A percentile compares a stretch with the other conserved stretches of the same genome.
Conservation (phyloP, 2,329 filamentous ascomycete genomes). For the Mycosphaerella arachidis region DNA sequence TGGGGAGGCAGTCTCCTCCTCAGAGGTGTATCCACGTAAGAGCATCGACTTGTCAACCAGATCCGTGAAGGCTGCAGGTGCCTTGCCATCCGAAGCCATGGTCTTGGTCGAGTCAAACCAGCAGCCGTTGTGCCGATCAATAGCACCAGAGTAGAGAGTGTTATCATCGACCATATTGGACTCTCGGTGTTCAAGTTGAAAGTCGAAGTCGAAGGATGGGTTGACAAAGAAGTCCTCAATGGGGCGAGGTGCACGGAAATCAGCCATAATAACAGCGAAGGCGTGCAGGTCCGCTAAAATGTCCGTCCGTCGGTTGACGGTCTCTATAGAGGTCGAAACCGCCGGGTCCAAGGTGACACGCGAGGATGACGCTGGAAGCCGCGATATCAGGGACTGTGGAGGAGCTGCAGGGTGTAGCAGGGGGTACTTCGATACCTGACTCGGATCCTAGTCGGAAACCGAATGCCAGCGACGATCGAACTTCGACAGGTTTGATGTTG, state of each 20-base stretch:
- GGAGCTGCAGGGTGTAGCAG: neutral
- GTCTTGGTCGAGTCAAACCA: neutral
- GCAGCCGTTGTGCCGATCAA: neutral
- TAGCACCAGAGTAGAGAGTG: neutral
- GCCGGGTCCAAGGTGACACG: conserved; percentile 8
- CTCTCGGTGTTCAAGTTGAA: neutral
- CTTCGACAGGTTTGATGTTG: neutral
- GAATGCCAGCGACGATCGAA: conserved; percentile 5
- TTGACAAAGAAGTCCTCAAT: conserved; percentile 24
- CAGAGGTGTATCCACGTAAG: conserved; percentile 26
- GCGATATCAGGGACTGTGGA: conserved; percentile 16
- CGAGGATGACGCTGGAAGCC: conserved; percentile 22
- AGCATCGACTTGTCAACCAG: conserved; percentile 10
- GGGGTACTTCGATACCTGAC: conserved; percentile 1
- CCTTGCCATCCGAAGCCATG: neutral
- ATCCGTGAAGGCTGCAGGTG: conserved; percentile 10
- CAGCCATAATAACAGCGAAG: conserved; percentile 10
- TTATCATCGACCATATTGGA: conserved; percentile 8
- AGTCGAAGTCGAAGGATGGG: conserved; percentile 13
- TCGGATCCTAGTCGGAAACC: neutral
- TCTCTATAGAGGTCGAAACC: conserved; percentile 6
- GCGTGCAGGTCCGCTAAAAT: neutral
- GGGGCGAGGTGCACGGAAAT: conserved; percentile 8
- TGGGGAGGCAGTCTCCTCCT: conserved; percentile 31
- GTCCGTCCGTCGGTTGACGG: neutral